Conservation (phyloP, 306 rosid genomes). For the Acacia melanoxylon region DNA sequence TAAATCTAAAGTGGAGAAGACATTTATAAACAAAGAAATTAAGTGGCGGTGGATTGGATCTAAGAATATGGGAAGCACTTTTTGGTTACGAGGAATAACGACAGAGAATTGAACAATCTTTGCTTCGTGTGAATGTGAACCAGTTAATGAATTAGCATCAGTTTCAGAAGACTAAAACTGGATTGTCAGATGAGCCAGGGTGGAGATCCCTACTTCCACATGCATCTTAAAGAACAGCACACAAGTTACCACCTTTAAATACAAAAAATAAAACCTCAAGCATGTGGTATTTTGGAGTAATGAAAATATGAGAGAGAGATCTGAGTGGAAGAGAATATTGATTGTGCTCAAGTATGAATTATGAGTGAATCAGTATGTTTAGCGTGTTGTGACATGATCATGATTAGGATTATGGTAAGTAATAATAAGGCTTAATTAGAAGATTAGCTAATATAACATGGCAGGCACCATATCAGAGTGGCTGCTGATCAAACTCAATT, state of each 20-base stretch:
- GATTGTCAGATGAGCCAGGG: conserved; percentile 1
- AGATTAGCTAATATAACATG: background rate
- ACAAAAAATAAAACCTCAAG: background rate
- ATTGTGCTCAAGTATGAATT: background rate
- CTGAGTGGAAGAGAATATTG: background rate
- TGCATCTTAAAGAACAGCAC: background rate
- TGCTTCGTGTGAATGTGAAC: background rate
- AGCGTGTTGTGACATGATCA: background rate
- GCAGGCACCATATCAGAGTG: background rate
- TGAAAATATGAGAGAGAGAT: background rate
- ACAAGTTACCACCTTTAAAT: background rate
- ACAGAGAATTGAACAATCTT: background rate
- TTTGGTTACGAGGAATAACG: background rate
- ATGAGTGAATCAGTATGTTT: background rate
- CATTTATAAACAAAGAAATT: background rate
- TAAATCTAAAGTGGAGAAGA: background rate
- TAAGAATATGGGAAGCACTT: background rate
- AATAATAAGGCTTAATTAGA: background rate
- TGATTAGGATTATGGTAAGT: background rate
- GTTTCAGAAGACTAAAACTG: background rate
- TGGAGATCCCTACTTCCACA: conserved; percentile 4
- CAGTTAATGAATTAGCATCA: background rate
- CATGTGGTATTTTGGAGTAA: background rate
- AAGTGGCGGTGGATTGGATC: background rate
- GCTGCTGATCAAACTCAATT: background rate